A percentile compares a stretch with the other conserved stretches of the same genome.
These are phyloP conservation scores for Fusarium chaquense DNA, from an alignment of 2,329 filamentous ascomycete species.

Conservation along the genomic window DNA sequence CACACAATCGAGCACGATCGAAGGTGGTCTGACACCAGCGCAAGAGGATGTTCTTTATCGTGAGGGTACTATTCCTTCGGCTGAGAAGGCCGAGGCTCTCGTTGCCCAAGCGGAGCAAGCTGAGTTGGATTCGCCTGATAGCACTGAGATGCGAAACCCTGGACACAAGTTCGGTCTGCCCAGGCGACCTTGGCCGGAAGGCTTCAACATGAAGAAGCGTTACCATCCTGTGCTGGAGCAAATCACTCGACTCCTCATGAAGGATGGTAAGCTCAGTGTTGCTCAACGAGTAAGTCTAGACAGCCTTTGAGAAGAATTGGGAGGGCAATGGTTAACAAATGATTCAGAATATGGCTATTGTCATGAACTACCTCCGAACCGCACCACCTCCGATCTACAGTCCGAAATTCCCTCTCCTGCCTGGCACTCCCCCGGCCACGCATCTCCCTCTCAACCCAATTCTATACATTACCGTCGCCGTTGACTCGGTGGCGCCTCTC, in stretches of 20 bases:
- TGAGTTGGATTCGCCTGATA: slow-evolving; percentile 33
- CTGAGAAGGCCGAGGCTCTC: slow-evolving; percentile 50
- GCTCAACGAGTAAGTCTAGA: slow-evolving; percentile 81
- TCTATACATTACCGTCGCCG: slow-evolving; percentile 87
- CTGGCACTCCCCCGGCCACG: slow-evolving; percentile 79
- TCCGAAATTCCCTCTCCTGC: slow-evolving; percentile 76
- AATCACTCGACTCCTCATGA: slow-evolving; percentile 91
- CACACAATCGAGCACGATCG: slow-evolving; percentile 44
- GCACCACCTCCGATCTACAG: slow-evolving; percentile 82
- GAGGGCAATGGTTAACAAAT: slow-evolving; percentile 21
- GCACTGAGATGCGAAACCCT: slow-evolving; percentile 50
- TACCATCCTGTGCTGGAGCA: slow-evolving; percentile 89
- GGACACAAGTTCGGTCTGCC: slow-evolving; percentile 87
- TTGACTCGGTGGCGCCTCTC: slow-evolving; percentile 93
- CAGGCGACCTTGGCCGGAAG: slow-evolving; percentile 70
- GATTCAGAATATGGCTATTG: slow-evolving; percentile 81
- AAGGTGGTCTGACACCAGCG: slow-evolving; percentile 56
- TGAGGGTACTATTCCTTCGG: slow-evolving; percentile 56
- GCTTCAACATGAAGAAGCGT: slow-evolving; percentile 77
- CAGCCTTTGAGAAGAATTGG: neutral
- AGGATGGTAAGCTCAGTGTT: slow-evolving; percentile 86
- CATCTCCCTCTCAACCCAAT: slow-evolving; percentile 91
- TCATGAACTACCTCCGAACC: slow-evolving; percentile 87
- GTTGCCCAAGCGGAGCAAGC: slow-evolving; percentile 42
- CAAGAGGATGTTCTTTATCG: slow-evolving; percentile 60